phyloP scores from a whole-genome alignment of 2,329 filamentous ascomycete species.

The Fusarium nematophilum region DNA sequence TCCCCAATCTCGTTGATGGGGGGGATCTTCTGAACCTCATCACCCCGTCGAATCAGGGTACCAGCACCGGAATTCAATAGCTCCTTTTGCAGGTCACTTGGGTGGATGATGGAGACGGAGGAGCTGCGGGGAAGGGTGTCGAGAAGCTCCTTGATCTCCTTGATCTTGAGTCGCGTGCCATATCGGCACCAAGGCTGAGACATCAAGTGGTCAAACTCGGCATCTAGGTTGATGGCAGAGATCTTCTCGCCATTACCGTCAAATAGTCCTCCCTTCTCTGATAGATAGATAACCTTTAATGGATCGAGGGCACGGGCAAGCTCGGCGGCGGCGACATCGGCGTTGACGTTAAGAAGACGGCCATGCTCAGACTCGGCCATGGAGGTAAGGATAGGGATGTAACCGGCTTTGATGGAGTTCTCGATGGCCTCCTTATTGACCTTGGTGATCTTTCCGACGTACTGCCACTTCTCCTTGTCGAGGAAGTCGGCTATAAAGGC shows the following conservation, averaged over 20 bases:
- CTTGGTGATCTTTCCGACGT: conserved; percentile 93
- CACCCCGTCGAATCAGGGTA: conserved; percentile 90
- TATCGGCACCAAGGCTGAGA: conserved; percentile 94
- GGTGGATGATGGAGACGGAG: conserved; percentile 97
- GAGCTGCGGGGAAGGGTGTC: conserved; percentile 90
- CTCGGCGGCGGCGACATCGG: conserved; percentile 95
- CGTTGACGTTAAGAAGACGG: conserved; percentile 96
- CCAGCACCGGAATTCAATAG: conserved; percentile 96
- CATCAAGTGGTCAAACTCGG: conserved; percentile 95
- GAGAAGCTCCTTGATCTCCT: conserved; percentile 94
- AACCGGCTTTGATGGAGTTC: conserved; percentile 89
- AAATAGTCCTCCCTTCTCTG: conserved; percentile 96
- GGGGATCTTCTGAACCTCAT: conserved; percentile 82
- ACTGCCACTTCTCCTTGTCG: conserved; percentile 95
- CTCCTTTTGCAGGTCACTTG: conserved; percentile 94
- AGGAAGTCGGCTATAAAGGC: conserved; percentile 95
- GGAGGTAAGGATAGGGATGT: conserved; percentile 92
- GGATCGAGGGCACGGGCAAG: conserved; percentile 89
- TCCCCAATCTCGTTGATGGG: conserved; percentile 81
- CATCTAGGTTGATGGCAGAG: conserved; percentile 95
- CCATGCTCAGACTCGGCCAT: conserved; percentile 95
- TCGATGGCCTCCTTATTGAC: conserved; percentile 93
- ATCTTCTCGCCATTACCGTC: conserved; percentile 96
- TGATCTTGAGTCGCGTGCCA: conserved; percentile 95
- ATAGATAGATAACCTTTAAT: conserved; percentile 97